phyloP scores from a whole-genome alignment of 139 green algal genomes.

The Chlamydomonas sp. region DNA sequence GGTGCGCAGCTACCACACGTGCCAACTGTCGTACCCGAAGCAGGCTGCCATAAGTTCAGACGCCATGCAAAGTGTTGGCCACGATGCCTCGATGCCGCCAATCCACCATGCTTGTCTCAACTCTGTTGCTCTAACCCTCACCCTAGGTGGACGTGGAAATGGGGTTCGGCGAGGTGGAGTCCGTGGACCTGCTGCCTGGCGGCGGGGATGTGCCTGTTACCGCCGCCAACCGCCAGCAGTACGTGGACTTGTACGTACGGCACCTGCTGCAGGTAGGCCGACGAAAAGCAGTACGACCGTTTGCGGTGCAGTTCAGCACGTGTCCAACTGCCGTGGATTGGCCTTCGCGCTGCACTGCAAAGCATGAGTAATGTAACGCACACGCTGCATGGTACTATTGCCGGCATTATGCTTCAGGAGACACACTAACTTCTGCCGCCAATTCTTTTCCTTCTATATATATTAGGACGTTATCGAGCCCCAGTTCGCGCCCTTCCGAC shows the following conservation, averaged over 20 bases:
- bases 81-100: not conserved
- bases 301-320: too few relatives aligned
- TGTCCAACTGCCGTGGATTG: too few relatives aligned
- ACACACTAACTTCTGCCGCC: not conserved
- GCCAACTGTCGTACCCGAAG: too few relatives aligned
- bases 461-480: slow-evolving; percentile 48
- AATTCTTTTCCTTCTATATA: not conserved
- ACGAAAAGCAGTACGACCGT: not conserved
- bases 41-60: too few relatives aligned
- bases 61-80: too few relatives aligned
- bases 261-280: slow-evolving; percentile 33
- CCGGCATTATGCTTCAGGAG: too few relatives aligned
- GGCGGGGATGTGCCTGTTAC: slow-evolving; percentile 67
- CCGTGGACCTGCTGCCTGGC: slow-evolving; percentile 64
- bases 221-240: slow-evolving; percentile 68
- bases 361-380: too few relatives aligned
- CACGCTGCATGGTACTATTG: too few relatives aligned
- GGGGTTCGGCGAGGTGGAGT: slow-evolving; percentile 56
- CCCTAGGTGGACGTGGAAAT: slow-evolving; percentile 44
- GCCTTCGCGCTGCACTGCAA: too few relatives aligned
- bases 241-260: slow-evolving; percentile 66
- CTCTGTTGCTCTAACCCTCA: not conserved
- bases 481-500: slow-evolving; percentile 77
- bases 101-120: not conserved
- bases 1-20: too few relatives aligned